Percentiles rank a stretch among this genome's conserved stretches.
Evolutionary conservation across 306 rosid genomes (phyloP).

Genomic region (Vicia sativa): DNA sequence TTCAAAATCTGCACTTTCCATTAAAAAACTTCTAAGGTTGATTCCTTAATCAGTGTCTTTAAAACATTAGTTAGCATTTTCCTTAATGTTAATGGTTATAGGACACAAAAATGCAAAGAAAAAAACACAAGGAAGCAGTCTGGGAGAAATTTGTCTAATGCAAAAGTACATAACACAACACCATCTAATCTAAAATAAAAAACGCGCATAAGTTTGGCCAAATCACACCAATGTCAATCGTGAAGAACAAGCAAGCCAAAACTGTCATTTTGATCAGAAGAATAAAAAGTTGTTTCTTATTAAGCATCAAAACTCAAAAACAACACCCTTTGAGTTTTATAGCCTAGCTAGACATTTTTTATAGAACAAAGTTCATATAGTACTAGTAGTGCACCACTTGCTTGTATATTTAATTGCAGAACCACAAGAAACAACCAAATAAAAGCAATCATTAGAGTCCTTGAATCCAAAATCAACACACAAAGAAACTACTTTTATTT

Average conservation of each 20-base stretch:
- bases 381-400: conserved; percentile 31
- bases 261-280: not conserved
- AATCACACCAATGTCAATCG: not conserved
- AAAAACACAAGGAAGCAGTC: not conserved
- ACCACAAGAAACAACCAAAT: conserved; percentile 32
- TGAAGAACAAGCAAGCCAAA: not conserved
- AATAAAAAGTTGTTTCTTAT: not conserved
- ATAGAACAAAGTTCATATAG: conserved; percentile 36
- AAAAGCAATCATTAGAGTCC: conserved; percentile 26
- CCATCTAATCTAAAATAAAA: not conserved
- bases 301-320: not conserved
- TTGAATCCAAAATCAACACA: conserved; percentile 20
- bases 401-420: conserved; percentile 42
- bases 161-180: not conserved
- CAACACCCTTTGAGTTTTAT: conserved; percentile 4
- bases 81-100: not conserved
- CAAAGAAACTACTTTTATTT: not conserved
- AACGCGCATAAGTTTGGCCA: not conserved
- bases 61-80: not conserved
- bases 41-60: not conserved
- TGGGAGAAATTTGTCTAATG: not conserved
- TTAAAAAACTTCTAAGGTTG: not conserved
- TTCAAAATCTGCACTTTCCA: conserved; percentile 11
- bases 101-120: not conserved
- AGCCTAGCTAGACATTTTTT: not conserved